A percentile compares a stretch with the other conserved stretches of the same genome.
These are phyloP conservation scores for Dactylellina parvicollis DNA, from an alignment of 2,329 filamentous ascomycete genomes.

Conservation along the genomic window DNA sequence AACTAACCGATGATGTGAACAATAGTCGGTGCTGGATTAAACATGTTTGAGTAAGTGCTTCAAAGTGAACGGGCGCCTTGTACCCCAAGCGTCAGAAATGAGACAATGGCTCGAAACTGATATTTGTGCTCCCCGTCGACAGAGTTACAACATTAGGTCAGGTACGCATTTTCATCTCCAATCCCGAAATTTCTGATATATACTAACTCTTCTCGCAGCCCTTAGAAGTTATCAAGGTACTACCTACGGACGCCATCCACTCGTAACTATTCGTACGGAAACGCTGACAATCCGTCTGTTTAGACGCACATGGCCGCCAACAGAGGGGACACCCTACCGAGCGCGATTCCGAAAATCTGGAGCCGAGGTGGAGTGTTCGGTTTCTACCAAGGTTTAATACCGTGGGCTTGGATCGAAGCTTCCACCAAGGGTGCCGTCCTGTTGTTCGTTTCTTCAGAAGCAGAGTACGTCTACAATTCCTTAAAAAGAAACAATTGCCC, in stretches of 20 bases:
- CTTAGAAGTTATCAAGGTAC: constrained; percentile 87
- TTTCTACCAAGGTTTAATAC: constrained; percentile 99
- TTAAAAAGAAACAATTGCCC: too few relatives aligned
- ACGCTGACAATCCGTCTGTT: constrained; percentile 14
- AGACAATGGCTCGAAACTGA: background rate
- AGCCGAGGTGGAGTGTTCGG: constrained; percentile 89
- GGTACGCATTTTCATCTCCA: constrained; percentile 61
- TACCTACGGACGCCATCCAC: background rate
- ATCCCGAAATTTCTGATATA: constrained; percentile 17
- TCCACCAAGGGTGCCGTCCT: constrained; percentile 99
- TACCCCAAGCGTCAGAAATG: background rate
- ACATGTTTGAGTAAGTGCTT: constrained; percentile 82
- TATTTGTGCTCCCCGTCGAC: constrained; percentile 1
- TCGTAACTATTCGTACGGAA: background rate
- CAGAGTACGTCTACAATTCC: constrained; percentile 76
- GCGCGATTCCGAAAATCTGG: constrained; percentile 89
- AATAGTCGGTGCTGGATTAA: constrained; percentile 84
- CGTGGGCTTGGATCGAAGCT: constrained; percentile 99
- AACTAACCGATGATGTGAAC: constrained; percentile 42
- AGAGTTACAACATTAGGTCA: constrained; percentile 76
- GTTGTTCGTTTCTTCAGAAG: constrained; percentile 98
- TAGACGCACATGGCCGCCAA: constrained; percentile 98
- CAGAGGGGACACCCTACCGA: constrained; percentile 83
- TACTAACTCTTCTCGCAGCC: constrained; percentile 71
- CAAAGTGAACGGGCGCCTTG: too few relatives aligned